Base-by-base conservation (phyloP, 768 basidiomycete species). In the Pisolithus tinctorius region DNA sequence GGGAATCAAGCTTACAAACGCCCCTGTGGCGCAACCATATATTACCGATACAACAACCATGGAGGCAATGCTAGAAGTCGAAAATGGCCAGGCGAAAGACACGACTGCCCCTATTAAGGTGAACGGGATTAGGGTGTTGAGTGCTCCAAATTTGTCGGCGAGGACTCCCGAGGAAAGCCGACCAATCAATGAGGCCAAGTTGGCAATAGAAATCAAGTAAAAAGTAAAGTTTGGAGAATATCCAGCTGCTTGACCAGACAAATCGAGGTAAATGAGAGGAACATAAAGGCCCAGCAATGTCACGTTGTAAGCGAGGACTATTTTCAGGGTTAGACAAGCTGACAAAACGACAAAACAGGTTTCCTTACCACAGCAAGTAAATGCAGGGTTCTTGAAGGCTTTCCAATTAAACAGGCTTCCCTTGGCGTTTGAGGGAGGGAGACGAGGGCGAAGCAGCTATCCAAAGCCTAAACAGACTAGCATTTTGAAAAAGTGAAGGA, bases 401-500 rank as follows among this genome's bases (percentile, higher is more conserved):
- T 55, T 50, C 17, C 73, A 64, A 58, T 81, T 80, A 47, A 83
- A 67, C 23, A 86, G 58, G 9, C 82, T 81, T 4, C 82, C 80
- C 7, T 68, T 62, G 4, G 71, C 68, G 39, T 77, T 71, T 8
- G 63, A 71, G 2, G 81, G 77, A 0, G 79, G 79, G 1, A 82
- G 64, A 2, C 80, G 72, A 34, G 76, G 69, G 56, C 63, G 60
- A 23, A 72, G 51, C 17, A 44, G 17, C 49, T 44, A 8, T 11
- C 3, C 20, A 63, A 60, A 23, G 45, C 30, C 55, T 16, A 29
- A 40, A 40, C 59, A 23, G 71, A 51, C 20, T 65, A 60, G 38
- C 53, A 27, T 39, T 71, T 68, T 6, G 9, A 45, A 23, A 27
- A 27, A 23, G 14, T 41, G 10, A 9, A 37, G 44, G 30, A 8